Conservation (phyloP, 2,329 filamentous ascomycete genomes). For the Coleophoma cylindrospora region DNA sequence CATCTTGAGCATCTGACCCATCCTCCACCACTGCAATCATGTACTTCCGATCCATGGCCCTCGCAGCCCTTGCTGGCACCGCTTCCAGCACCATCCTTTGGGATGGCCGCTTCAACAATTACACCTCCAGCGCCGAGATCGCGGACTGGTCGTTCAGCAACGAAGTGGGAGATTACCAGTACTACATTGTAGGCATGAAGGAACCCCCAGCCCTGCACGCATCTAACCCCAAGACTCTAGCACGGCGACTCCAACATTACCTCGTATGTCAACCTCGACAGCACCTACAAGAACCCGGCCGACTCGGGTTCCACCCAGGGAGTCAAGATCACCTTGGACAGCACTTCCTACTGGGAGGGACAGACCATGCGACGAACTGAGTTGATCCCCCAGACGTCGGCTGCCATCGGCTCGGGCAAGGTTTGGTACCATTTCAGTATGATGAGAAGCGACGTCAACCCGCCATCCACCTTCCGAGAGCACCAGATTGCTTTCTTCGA, state of each 20-base stretch:
- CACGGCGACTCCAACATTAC: slow-evolving; percentile 47
- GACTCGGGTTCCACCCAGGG: slow-evolving; percentile 59
- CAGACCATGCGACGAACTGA: slow-evolving; percentile 70
- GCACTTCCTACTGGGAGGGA: slow-evolving; percentile 65
- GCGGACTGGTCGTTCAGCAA: slow-evolving; percentile 63
- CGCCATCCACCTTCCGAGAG: slow-evolving; percentile 57
- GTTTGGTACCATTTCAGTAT: slow-evolving; percentile 71
- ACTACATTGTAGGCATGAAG: slow-evolving; percentile 51
- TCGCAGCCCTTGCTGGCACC: slow-evolving; percentile 15
- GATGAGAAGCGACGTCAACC: slow-evolving; percentile 51
- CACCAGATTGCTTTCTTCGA: slow-evolving; percentile 63
- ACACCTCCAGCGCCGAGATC: slow-evolving; percentile 47
- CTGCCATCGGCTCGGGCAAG: slow-evolving; percentile 57
- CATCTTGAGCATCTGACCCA: background rate
- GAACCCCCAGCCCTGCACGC: background rate
- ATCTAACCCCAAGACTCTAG: slow-evolving; percentile 10
- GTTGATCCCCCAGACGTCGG: slow-evolving; percentile 65
- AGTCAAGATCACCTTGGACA: slow-evolving; percentile 61
- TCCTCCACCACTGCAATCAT: slow-evolving; percentile 6
- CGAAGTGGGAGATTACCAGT: slow-evolving; percentile 66
- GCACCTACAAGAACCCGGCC: slow-evolving; percentile 42
- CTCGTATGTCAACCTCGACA: slow-evolving; percentile 39
- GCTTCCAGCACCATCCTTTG: slow-evolving; percentile 46
- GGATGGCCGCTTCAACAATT: slow-evolving; percentile 63
- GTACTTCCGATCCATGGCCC: slow-evolving; percentile 14